Evolutionary conservation across 2,329 filamentous ascomycete species (phyloP).

Genomic region (Colletotrichum coccodes): DNA sequence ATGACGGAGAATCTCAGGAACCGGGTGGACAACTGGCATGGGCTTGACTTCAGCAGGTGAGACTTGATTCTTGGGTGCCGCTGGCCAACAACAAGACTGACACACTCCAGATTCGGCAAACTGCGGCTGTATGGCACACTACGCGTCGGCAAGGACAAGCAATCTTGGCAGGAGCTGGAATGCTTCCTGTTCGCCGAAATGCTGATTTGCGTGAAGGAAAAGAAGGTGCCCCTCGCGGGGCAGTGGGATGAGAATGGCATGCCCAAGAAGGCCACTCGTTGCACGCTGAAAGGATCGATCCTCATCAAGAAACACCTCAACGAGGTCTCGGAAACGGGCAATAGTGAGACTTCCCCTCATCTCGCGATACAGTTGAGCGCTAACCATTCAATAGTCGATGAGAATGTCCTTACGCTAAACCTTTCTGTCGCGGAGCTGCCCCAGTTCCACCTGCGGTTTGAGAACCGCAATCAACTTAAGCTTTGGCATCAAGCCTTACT

Average conservation of each 20-base stretch:
- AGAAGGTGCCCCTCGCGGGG: slow-evolving; percentile 72
- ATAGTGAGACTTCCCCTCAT: slow-evolving; percentile 41
- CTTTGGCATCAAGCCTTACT: slow-evolving; percentile 89
- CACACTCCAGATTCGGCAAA: slow-evolving; percentile 79
- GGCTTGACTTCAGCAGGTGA: slow-evolving; percentile 86
- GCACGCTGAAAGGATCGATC: slow-evolving; percentile 95
- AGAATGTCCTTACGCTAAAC: slow-evolving; percentile 87
- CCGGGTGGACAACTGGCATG: slow-evolving; percentile 99
- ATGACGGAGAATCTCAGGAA: slow-evolving; percentile 86
- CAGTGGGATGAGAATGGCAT: slow-evolving; percentile 73
- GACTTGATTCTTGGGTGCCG: slow-evolving; percentile 34
- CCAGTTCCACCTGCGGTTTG: slow-evolving; percentile 92
- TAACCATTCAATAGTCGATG: slow-evolving; percentile 63
- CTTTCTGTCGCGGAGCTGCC: slow-evolving; percentile 92
- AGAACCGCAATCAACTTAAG: slow-evolving; percentile 84
- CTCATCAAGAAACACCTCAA: slow-evolving; percentile 98
- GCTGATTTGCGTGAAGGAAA: slow-evolving; percentile 99
- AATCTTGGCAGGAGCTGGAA: slow-evolving; percentile 97
- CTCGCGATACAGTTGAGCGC: slow-evolving; percentile 37
- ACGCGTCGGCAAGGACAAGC: slow-evolving; percentile 93
- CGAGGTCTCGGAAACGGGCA: slow-evolving; percentile 79
- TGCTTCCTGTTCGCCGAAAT: slow-evolving; percentile 98
- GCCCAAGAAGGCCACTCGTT: slow-evolving; percentile 75
- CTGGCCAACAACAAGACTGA: slow-evolving; percentile 39
- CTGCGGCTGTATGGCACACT: slow-evolving; percentile 89